These are phyloP conservation scores for Pachyrhizus erosus DNA, from an alignment of 306 rosid genomes.

Conservation along the genomic window DNA sequence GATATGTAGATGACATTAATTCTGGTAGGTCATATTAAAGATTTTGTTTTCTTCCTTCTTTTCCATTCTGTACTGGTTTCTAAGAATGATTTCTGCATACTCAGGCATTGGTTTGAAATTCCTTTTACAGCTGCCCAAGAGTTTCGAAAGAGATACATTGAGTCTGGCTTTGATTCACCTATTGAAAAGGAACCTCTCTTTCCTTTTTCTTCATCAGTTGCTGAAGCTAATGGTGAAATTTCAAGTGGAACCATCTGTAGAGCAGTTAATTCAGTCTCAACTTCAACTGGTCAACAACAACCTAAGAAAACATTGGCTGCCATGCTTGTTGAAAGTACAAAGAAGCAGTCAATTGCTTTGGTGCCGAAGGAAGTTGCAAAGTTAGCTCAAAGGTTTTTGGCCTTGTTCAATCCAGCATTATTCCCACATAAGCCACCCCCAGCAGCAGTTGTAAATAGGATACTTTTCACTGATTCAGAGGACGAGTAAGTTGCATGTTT, in stretches of 20 bases:
- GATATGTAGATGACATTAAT: constrained; percentile 68
- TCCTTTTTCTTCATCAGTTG: constrained; percentile 58
- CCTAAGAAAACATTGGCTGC: constrained; percentile 94
- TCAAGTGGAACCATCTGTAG: constrained; percentile 48
- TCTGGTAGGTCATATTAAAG: constrained; percentile 59
- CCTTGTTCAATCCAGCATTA: constrained; percentile 81
- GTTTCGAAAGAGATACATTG: constrained; percentile 66
- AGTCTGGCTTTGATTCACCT: constrained; percentile 56
- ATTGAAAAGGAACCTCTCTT: constrained; percentile 78
- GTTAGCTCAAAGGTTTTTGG: constrained; percentile 70
- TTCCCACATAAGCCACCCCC: constrained; percentile 92
- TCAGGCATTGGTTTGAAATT: constrained; percentile 51
- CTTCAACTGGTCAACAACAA: constrained; percentile 58
- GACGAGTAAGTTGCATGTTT: constrained; percentile 79
- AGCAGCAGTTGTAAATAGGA: constrained; percentile 72
- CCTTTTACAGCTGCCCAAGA: constrained; percentile 69
- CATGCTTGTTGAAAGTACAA: constrained; percentile 85
- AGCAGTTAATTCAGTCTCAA: constrained; percentile 48
- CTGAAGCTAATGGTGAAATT: constrained; percentile 57
- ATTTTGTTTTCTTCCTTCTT: constrained; percentile 40
- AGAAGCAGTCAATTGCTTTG: constrained; percentile 85
- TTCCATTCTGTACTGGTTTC: constrained; percentile 37
- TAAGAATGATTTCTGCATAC: constrained; percentile 41
- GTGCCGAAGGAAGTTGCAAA: constrained; percentile 85
- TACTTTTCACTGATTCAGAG: constrained; percentile 94